These are phyloP conservation scores for Aurinia saxatilis DNA, from an alignment of 345 rosid species.

Conservation along the genomic window DNA sequence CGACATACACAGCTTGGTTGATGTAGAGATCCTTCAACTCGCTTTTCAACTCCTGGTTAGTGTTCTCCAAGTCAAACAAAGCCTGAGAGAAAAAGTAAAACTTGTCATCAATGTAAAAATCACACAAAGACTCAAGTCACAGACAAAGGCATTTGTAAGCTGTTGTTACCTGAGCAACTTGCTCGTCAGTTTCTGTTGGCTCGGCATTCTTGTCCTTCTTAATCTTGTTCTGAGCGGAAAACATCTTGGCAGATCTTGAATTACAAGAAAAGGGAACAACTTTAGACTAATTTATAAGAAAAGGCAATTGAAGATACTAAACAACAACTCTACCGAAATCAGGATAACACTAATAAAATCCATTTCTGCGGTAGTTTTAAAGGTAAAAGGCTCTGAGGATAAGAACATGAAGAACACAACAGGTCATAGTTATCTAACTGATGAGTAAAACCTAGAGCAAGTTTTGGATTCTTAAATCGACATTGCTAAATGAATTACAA, in stretches of 20 bases:
- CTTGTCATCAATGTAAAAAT: not conserved
- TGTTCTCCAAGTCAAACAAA: conserved; percentile 74
- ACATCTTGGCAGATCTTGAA: conserved; percentile 59
- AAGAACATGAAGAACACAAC: not conserved
- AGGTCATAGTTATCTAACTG: not conserved
- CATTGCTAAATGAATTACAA: not conserved
- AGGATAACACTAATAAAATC: not conserved
- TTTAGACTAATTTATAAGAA: not conserved
- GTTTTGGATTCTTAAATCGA: not conserved
- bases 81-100: conserved; percentile 35
- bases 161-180: conserved; percentile 63
- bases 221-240: conserved; percentile 76
- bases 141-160: not conserved
- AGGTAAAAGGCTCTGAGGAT: not conserved
- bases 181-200: conserved; percentile 81
- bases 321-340: not conserved
- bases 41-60: conserved; percentile 73
- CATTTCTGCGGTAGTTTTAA: too few species aligned
- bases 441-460: not conserved
- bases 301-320: not conserved
- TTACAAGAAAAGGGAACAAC: not conserved
- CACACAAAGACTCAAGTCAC: not conserved
- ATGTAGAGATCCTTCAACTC: conserved; percentile 83
- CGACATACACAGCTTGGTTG: conserved; percentile 59
- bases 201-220: conserved; percentile 71